Evolutionary conservation across 345 rosid genomes (phyloP), one percentile per base, ranked within the genome.

Genomic region (Cardamine resedifolia): DNA sequence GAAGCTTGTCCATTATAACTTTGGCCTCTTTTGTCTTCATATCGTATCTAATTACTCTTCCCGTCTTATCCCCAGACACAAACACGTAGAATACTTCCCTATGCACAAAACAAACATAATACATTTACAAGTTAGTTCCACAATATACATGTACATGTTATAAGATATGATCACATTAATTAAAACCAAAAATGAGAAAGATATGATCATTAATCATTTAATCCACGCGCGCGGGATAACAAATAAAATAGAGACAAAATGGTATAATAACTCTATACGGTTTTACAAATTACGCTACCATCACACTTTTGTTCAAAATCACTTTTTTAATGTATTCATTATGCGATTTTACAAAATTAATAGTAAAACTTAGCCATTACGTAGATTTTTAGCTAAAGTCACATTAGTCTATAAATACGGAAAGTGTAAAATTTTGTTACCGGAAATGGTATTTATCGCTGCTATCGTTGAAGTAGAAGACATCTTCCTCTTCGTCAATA

Each of bases 401-500:
- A 0, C 44, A 36, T 10, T 36, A 39, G 16, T 4, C n/a, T n/a
- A n/a, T n/a, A n/a, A n/a, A n/a, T n/a, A n/a, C 6, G 44, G 1
- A 39, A 39, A 1, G 18, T 4, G 45, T 41, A n/a, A n/a, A 41
- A 14, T 14, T 41, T 41, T 14, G 5, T 41, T 5, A 41, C 45
- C 18, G 1, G 45, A 41, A 41, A 14, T 41, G 45, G 45, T 79
- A 86, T 19, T 14, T 31, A 2, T 81, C 72, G 67, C 96, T 90
- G 3, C 86, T 77, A 64, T 90, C 96, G 1, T 86, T 85, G 78
- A 90, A 88, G 72, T 90, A 90, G 34, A 86, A 81, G 1, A 81
- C 74, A 36, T 80, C 97, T 28, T 84, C 85, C 3, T 70, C 68
- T 61, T 82, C 80, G 50, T 90, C 92, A 6, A 90, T 81, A 70